Conservation (phyloP, 495 filamentous ascomycete genomes). For the Penicillium bovifimosum region DNA sequence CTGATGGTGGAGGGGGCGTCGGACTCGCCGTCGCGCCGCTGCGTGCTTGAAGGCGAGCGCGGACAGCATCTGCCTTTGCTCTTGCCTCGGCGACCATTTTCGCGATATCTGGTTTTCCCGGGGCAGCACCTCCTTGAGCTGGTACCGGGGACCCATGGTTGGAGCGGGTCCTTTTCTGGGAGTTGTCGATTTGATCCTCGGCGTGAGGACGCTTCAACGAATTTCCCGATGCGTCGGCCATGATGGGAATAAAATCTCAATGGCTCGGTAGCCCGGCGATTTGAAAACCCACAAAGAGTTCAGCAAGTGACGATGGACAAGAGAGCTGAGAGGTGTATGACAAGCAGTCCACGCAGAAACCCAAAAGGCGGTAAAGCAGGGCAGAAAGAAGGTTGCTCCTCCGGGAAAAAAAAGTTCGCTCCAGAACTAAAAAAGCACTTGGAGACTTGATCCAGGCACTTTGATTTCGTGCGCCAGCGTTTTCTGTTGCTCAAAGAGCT, state of each 20-base stretch:
- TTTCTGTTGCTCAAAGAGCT: slow-evolving; percentile 42
- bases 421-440: slow-evolving; percentile 23
- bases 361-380: slow-evolving; percentile 19
- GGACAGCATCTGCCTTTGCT: slow-evolving; percentile 55
- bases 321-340: neutral
- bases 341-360: slow-evolving; percentile 8
- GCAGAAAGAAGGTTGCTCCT: slow-evolving; percentile 31
- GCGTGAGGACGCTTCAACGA: slow-evolving; percentile 55
- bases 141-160: slow-evolving; percentile 55
- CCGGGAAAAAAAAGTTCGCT: slow-evolving; percentile 21
- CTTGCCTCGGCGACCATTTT: slow-evolving; percentile 59
- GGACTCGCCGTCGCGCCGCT: slow-evolving; percentile 32
- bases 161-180: slow-evolving; percentile 55
- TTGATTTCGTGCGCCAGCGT: slow-evolving; percentile 33
- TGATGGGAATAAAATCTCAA: slow-evolving; percentile 20
- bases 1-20: slow-evolving; percentile 22
- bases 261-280: slow-evolving; percentile 1
- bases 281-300: neutral
- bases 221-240: slow-evolving; percentile 49
- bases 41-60: slow-evolving; percentile 48
- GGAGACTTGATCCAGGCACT: slow-evolving; percentile 20
- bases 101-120: slow-evolving; percentile 50
- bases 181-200: slow-evolving; percentile 45
- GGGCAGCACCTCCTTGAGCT: slow-evolving; percentile 26
- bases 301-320: neutral